Base-by-base conservation (phyloP, 2,329 filamentous ascomycete genomes). In the Colletotrichum sp. region DNA sequence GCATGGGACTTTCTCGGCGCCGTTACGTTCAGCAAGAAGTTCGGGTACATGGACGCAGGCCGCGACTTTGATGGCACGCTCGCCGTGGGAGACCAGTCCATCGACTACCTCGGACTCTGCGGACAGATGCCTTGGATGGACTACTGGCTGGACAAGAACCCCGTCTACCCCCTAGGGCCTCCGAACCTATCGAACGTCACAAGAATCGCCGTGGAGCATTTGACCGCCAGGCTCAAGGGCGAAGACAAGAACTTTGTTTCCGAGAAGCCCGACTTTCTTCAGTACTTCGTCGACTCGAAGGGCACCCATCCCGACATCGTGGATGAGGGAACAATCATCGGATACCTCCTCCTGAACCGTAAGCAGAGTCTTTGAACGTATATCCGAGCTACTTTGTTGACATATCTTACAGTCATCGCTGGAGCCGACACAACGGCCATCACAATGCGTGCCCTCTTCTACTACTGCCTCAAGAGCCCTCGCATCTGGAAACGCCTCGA, bases 1-100 rank as follows among this genome's bases (percentile, higher is more conserved):
- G 74, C 86, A 6, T 87, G 85, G 81, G 86, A 88, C 70, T 82
- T 86, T n/a, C 81, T 87, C 22, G 85, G 86, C 22, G 82, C 83
- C 34, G 76, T 86, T 25, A 84, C 82, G 27, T 88, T 87, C 61
- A 83, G 86, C 25, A 80, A 81, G 12, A 82, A 82, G 67, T 85
- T 87, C 67, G 86, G 86, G 4, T 88, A 87, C 77, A 79, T 88
- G 66, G 79, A 86, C 28, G 77, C 81, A 8, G 81, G 83, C 3
- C 71, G 77, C 3, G 87, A 89, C 74, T 78, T 85, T 69, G 82
- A 83, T 28, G 81, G 81, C 9, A 85, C 82, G 65, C 84, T 88
- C 16, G 77, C 55, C 3, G 74, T 75, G 10, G 75, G 75, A 3
- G 77, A 80, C 28, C 76, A 81, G 15, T 80, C 85, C 2, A 78